Evolutionary conservation across 345 rosid species (phyloP).

Genomic region (Abelmoschus esculentus): DNA sequence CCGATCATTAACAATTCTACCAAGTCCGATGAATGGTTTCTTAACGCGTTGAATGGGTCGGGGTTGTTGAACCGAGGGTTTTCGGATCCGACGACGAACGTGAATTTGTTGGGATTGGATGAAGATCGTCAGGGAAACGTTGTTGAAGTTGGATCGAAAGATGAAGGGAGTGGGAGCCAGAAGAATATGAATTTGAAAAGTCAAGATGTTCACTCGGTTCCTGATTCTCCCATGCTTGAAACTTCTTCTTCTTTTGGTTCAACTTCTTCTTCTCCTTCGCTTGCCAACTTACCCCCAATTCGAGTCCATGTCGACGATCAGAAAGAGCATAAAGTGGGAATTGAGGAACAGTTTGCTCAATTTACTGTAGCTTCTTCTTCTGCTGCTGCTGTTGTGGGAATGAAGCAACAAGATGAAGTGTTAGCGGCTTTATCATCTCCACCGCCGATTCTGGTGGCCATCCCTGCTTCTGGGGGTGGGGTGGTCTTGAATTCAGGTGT

Average conservation of each 20-base stretch:
- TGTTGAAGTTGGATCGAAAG: conserved; percentile 27
- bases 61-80: conserved; percentile 55
- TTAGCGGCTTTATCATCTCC: conserved; percentile 46
- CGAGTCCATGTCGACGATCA: conserved; percentile 66
- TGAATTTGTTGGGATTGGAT: conserved; percentile 71
- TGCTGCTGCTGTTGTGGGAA: conserved; percentile 11
- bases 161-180: conserved; percentile 41
- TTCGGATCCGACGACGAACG: conserved; percentile 57
- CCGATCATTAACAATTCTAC: conserved; percentile 52
- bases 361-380: background rate
- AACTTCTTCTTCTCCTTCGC: conserved; percentile 76
- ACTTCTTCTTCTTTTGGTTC: conserved; percentile 89
- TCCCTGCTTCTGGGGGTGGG: conserved; percentile 41
- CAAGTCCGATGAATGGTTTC: conserved; percentile 87
- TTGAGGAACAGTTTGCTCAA: background rate
- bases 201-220: conserved; percentile 72
- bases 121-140: conserved; percentile 30
- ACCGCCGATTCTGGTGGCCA: conserved; percentile 40
- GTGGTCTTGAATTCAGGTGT: conserved; percentile 28
- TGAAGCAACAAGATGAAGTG: conserved; percentile 53
- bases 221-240: conserved; percentile 93
- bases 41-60: conserved; percentile 62
- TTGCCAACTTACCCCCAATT: conserved; percentile 79
- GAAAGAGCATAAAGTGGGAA: conserved; percentile 53
- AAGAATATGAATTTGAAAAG: conserved; percentile 27